A percentile compares a stretch with the other conserved stretches of the same genome.
Evolutionary conservation across 768 basidiomycete species (phyloP).

Genomic region (Mycena rosella): DNA sequence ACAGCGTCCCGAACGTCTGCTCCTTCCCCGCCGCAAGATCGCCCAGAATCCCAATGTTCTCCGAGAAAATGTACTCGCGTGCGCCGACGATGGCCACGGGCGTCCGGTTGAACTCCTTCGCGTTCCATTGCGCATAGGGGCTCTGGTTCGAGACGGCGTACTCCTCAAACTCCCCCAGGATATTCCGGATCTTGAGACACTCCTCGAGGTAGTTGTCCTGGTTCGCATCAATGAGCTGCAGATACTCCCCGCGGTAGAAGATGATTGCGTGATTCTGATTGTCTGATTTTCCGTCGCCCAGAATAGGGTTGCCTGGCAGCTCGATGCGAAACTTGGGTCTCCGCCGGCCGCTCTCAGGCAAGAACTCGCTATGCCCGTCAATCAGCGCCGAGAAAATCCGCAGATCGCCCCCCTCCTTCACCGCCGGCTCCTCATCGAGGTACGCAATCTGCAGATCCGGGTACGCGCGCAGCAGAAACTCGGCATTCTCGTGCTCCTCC

Average conservation of each 20-base stretch:
- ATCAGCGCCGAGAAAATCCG: slow-evolving; percentile 96
- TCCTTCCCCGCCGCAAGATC: slow-evolving; percentile 99
- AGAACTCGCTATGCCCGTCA: slow-evolving; percentile 97
- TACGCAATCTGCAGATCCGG: slow-evolving; percentile 99
- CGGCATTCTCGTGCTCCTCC: slow-evolving; percentile 99
- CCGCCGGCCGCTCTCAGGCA: slow-evolving; percentile 88
- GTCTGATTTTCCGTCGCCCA: slow-evolving; percentile 99
- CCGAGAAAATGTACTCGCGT: slow-evolving; percentile 99
- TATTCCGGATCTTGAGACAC: slow-evolving; percentile 98
- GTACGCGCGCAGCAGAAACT: slow-evolving; percentile 97
- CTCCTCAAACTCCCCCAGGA: slow-evolving; percentile 98
- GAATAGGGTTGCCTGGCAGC: slow-evolving; percentile 97
- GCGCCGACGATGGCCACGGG: slow-evolving; percentile 99
- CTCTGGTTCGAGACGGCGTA: slow-evolving; percentile 86
- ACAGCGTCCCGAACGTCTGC: slow-evolving; percentile 98
- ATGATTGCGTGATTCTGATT: slow-evolving; percentile 99
- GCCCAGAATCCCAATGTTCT: slow-evolving; percentile 99
- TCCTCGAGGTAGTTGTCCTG: slow-evolving; percentile 99
- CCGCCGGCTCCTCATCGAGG: slow-evolving; percentile 93
- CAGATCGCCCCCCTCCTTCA: slow-evolving; percentile 95
- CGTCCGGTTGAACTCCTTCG: slow-evolving; percentile 87
- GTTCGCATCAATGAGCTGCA: slow-evolving; percentile 99
- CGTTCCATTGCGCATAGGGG: slow-evolving; percentile 92
- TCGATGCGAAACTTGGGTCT: slow-evolving; percentile 98
- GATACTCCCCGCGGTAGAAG: slow-evolving; percentile 99